Evolutionary conservation across 2,329 filamentous ascomycete species (phyloP).

Genomic region (Exophiala viscosa): DNA sequence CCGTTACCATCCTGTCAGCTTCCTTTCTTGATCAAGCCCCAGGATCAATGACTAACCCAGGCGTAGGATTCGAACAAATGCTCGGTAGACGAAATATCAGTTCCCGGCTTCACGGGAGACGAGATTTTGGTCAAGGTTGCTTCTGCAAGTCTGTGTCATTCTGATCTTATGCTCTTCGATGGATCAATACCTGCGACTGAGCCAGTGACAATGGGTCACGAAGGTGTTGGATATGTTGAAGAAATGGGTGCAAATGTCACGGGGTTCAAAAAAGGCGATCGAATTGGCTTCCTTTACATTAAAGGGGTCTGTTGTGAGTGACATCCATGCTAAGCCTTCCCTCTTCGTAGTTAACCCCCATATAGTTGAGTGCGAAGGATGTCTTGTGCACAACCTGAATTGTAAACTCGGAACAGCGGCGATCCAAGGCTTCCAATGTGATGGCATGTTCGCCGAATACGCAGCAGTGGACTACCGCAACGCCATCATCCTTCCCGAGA

Average conservation of each 20-base stretch:
- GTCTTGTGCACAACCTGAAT: constrained; percentile 7
- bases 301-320: constrained; percentile 10
- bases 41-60: neutral
- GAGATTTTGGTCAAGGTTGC: constrained; percentile 10
- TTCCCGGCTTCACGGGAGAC: constrained; percentile 1
- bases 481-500: constrained; percentile 6
- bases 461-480: constrained; percentile 7
- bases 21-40: neutral
- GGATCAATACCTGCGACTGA: constrained; percentile 9
- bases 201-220: constrained; percentile 10
- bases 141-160: constrained; percentile 8
- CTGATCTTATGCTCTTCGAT: constrained; percentile 10
- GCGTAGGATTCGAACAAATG: constrained; percentile 4
- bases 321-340: neutral
- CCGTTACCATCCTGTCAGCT: constrained; percentile 8
- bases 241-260: constrained; percentile 3
- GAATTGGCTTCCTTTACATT: constrained; percentile 9
- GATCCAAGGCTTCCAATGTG: constrained; percentile 3
- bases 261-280: constrained; percentile 7
- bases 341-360: neutral
- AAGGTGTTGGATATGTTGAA: constrained; percentile 7
- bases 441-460: constrained; percentile 7
- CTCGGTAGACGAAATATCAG: constrained; percentile 3
- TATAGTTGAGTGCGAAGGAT: constrained; percentile 5
- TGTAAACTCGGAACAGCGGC: constrained; percentile 1